Evolutionary conservation across 2,329 filamentous ascomycete species (phyloP).

Genomic region (Delphinella strobiligena): DNA sequence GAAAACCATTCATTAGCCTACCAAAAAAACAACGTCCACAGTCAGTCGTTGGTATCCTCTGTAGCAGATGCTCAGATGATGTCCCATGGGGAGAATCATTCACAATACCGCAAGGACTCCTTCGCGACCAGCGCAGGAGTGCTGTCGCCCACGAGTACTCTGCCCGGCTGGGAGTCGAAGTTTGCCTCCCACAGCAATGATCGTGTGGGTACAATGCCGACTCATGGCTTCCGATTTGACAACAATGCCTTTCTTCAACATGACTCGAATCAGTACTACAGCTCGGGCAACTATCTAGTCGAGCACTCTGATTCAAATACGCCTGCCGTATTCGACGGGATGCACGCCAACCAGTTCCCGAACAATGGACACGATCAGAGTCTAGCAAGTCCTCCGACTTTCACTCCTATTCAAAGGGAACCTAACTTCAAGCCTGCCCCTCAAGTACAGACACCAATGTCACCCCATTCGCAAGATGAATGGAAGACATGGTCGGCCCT

Average conservation of each 20-base stretch:
- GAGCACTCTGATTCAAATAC: constrained; percentile 56
- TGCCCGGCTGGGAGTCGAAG: constrained; percentile 19
- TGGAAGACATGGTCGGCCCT: constrained; percentile 40
- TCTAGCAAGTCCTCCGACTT: constrained; percentile 28
- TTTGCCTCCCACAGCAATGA: constrained; percentile 8
- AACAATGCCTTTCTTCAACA: constrained; percentile 3
- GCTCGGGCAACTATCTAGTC: constrained; percentile 7
- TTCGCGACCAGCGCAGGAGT: constrained; percentile 20
- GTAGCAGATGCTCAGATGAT: not conserved
- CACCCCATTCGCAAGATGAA: constrained; percentile 50
- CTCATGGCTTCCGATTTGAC: constrained; percentile 7
- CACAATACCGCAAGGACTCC: constrained; percentile 18
- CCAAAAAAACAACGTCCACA: not conserved
- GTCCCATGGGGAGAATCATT: not conserved
- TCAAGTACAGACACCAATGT: constrained; percentile 45
- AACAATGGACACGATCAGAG: constrained; percentile 26
- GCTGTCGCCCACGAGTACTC: constrained; percentile 18
- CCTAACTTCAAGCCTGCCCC: constrained; percentile 35
- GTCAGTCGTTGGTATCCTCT: not conserved
- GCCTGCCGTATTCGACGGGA: constrained; percentile 60
- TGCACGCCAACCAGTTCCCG: constrained; percentile 33
- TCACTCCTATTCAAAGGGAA: constrained; percentile 24
- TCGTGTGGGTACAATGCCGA: constrained; percentile 11
- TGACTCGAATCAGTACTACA: constrained; percentile 5
- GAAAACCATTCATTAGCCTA: not conserved